Evolutionary conservation across 1,139 yeast genomes (phyloP).

Genomic region (Saccharomyces hybrid): DNA sequence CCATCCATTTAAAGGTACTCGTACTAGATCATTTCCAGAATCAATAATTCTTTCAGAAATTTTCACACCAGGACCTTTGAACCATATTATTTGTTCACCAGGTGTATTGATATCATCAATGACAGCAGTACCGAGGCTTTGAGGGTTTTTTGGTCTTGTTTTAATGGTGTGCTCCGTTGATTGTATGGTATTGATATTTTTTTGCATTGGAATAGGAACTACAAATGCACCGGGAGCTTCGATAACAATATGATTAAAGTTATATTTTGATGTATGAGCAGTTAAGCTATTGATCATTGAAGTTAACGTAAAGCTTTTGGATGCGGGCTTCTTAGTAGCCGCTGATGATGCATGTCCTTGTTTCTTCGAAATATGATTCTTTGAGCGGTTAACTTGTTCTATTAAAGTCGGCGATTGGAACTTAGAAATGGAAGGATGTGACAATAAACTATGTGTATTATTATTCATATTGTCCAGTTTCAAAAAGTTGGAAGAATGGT

Average conservation of each 20-base stretch:
- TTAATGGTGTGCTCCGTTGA: conserved; percentile 27
- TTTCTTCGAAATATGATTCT: conserved; percentile 10
- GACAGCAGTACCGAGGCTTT: not conserved
- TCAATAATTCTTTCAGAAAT: conserved; percentile 42
- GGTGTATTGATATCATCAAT: not conserved
- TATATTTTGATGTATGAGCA: conserved; percentile 23
- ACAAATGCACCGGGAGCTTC: conserved; percentile 27
- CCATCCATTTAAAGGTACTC: conserved; percentile 21
- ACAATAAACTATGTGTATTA: not conserved
- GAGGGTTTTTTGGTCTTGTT: conserved; percentile 14
- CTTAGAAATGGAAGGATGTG: not conserved
- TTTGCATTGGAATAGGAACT: conserved; percentile 25
- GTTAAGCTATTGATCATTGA: conserved; percentile 17
- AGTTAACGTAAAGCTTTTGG: not conserved
- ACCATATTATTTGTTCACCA: conserved; percentile 58
- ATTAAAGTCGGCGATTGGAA: not conserved
- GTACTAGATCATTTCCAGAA: conserved; percentile 14
- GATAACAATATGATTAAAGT: conserved; percentile 18
- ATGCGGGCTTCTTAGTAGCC: conserved; percentile 8
- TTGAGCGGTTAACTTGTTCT: not conserved
- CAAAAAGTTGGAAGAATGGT: conserved; percentile 1
- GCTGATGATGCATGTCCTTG: conserved; percentile 17
- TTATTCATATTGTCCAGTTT: not conserved
- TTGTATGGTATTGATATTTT: conserved; percentile 26
- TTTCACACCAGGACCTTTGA: conserved; percentile 67